Percentiles rank a stretch among this genome's conserved stretches.
Conservation (phyloP, 1,139 yeast species). For the Blastobotrys aristatus region DNA sequence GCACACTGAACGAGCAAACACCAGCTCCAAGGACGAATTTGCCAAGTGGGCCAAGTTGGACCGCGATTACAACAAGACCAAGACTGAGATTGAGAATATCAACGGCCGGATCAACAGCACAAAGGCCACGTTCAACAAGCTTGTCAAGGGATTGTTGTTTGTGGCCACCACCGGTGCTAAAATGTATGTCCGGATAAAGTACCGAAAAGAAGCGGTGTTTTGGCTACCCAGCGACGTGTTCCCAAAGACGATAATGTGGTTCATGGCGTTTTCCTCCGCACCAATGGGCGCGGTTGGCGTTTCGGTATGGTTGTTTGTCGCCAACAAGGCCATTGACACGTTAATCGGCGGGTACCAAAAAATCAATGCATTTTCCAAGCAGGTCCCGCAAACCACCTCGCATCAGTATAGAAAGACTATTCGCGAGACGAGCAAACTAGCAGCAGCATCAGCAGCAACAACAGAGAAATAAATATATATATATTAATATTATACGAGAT, state of each 20-base stretch:
- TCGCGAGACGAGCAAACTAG: not conserved
- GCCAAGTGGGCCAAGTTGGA: constrained; percentile 95
- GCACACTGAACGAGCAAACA: constrained; percentile 49
- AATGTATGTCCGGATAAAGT: constrained; percentile 51
- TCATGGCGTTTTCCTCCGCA: constrained; percentile 56
- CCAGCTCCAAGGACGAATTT: constrained; percentile 89
- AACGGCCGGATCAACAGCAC: constrained; percentile 22
- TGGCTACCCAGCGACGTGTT: constrained; percentile 56
- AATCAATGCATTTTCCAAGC: not conserved
- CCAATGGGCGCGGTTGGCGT: constrained; percentile 41
- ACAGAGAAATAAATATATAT: not conserved
- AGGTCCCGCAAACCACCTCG: not conserved
- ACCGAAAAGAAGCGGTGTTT: constrained; percentile 54
- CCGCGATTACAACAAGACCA: constrained; percentile 58
- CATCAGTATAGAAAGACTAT: not conserved
- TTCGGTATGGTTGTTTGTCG: constrained; percentile 36
- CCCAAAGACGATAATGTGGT: constrained; percentile 54
- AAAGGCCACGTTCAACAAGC: constrained; percentile 38
- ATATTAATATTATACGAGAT: not conserved
- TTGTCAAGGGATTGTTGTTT: constrained; percentile 28
- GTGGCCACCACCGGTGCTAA: constrained; percentile 34
- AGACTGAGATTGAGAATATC: constrained; percentile 46
- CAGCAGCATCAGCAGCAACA: not conserved
- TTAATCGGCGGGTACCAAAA: not conserved
- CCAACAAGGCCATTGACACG: constrained; percentile 26